Evolutionary conservation across 441 rosid species (phyloP), one percentile per base, ranked within the genome.

Genomic region (Dalechampia spathulata): DNA sequence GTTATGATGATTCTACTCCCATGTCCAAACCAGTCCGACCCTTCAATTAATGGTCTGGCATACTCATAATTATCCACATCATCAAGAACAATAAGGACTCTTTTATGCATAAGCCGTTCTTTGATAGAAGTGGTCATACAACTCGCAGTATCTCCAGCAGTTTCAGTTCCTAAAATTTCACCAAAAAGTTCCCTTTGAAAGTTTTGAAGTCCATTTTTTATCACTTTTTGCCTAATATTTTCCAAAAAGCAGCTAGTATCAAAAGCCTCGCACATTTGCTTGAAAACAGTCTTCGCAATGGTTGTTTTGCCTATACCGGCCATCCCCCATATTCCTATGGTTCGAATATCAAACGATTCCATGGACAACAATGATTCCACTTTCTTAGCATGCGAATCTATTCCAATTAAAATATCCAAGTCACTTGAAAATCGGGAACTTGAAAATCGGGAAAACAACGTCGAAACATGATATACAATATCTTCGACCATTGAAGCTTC

Each of bases 1-100:
- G 57, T 60, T 19, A 60, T 28, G 3, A 60, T 7, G 15, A 60
- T n/a, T 27, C 64, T 26, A 49, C 49, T 49, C 6, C 57, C 49
- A 2, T 10, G 30, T 3, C 57, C 57, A 26, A 51, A 30, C 49
- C 7, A 50, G 9, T 9, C 50, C 6, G 17, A 26, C 9, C 41
- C 40, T 7, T 25, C 64, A 15, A 28, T 0, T 17, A 60, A 19
- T 19, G 0, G 19, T 39, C 16, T 51, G 49, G 4, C 4, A 3
- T 49, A 21, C 7, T 2, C 7, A 0, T 20, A 4, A 7, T 41
- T 20, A 9, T 20, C 20, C 41, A 60, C 57, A 41, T 60, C 64
- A 51, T 60, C 57, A 16, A 60, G 48, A 14, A 60, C 49, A 13
- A 50, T 28, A 36, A 60, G 43, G 4, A 60, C 30, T 13, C 40